Evolutionary conservation across 2,329 filamentous ascomycete genomes (phyloP).

Genomic region (Botrytis elliptica): DNA sequence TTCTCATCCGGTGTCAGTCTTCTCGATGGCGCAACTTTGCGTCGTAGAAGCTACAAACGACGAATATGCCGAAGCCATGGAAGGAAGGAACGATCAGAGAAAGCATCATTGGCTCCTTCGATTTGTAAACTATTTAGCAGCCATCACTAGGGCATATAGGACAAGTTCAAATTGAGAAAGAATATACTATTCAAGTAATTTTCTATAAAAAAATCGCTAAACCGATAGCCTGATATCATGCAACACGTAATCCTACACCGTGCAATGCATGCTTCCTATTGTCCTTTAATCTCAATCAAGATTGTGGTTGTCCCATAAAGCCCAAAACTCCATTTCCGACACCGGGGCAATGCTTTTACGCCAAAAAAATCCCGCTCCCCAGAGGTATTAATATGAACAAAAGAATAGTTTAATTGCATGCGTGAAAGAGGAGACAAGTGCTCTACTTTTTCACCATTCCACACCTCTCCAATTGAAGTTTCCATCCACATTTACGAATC

Average conservation of each 20-base stretch:
- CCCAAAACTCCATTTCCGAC: slow-evolving; percentile 4
- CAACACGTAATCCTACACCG: neutral
- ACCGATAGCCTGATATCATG: slow-evolving; percentile 8
- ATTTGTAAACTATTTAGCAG: neutral
- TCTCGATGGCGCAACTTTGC: neutral
- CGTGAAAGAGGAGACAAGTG: neutral
- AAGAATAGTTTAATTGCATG: neutral
- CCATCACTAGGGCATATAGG: neutral
- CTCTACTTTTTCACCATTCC: slow-evolving; percentile 29
- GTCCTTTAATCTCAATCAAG: neutral
- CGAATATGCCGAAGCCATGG: neutral
- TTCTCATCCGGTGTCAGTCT: neutral
- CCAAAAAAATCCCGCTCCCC: neutral
- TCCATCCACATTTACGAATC: slow-evolving; percentile 81
- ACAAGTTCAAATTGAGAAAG: neutral
- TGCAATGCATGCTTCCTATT: slow-evolving; percentile 1
- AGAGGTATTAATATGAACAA: slow-evolving; percentile 1
- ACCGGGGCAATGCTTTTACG: slow-evolving; percentile 1
- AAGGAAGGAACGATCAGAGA: neutral
- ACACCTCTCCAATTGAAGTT: slow-evolving; percentile 58
- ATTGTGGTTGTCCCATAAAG: neutral
- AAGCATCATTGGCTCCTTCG: neutral
- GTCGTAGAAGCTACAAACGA: neutral
- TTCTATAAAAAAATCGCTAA: neutral
- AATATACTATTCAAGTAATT: neutral